Evolutionary conservation across 1,139 yeast genomes (phyloP).

Genomic region (Saccharomyces hybrid): DNA sequence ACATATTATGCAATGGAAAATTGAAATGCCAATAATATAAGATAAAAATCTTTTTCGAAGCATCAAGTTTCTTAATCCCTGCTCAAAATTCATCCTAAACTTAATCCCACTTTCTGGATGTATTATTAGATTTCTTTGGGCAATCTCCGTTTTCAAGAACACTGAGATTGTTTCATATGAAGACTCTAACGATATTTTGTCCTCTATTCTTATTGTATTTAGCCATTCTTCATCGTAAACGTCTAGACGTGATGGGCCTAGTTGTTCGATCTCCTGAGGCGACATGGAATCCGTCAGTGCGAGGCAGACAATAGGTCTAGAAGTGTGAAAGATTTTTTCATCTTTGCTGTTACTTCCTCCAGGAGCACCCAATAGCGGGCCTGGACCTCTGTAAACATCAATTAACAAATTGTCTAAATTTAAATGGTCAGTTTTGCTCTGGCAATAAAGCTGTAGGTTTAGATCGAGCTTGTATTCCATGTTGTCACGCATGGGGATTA

Average conservation of each 20-base stretch:
- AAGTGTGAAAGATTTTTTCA: not conserved
- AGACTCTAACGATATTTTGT: constrained; percentile 11
- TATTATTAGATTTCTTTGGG: constrained; percentile 9
- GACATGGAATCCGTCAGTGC: not conserved
- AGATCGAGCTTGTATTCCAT: constrained; percentile 23
- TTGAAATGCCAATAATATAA: constrained; percentile 20
- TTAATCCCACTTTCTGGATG: constrained; percentile 16
- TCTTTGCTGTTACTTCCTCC: not conserved
- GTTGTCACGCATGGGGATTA: constrained; percentile 18
- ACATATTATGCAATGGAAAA: constrained; percentile 16
- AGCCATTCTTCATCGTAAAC: constrained; percentile 12
- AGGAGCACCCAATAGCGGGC: not conserved
- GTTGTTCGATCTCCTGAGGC: not conserved
- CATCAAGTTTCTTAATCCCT: constrained; percentile 28
- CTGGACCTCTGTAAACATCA: not conserved
- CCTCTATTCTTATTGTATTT: constrained; percentile 16
- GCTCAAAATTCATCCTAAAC: constrained; percentile 21
- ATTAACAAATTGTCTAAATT: not conserved
- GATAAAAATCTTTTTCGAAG: constrained; percentile 20
- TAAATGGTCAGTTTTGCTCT: constrained; percentile 3
- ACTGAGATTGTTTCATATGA: constrained; percentile 4
- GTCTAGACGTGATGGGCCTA: not conserved
- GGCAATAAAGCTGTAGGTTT: constrained; percentile 19
- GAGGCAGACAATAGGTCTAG: not conserved
- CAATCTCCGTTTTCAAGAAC: not conserved